phyloP scores from a whole-genome alignment of 352 stramenopile genomes.

The Globisporangium emineosum region DNA sequence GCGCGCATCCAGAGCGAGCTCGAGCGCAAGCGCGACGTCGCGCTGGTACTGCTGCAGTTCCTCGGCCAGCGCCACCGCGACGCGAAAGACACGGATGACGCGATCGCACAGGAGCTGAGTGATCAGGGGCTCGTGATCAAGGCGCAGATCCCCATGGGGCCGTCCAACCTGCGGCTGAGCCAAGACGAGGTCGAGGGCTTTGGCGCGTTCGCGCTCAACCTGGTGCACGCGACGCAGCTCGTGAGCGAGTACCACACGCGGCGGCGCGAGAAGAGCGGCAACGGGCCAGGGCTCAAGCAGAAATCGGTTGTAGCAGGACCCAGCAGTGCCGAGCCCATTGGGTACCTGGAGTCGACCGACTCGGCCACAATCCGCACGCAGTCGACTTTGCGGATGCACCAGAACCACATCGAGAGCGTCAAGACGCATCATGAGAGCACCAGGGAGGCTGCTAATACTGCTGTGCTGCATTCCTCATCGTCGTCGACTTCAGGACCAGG shows the following conservation, averaged over 20 bases:
- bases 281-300: constrained; percentile 20
- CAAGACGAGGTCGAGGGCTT: constrained; percentile 38
- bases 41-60: constrained; percentile 38
- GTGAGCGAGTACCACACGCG: constrained; percentile 47
- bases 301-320: constrained; percentile 19
- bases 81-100: constrained; percentile 38
- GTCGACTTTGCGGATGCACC: constrained; percentile 42
- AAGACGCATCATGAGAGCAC: constrained; percentile 23
- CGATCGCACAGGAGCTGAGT: constrained; percentile 41
- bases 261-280: constrained; percentile 48
- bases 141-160: constrained; percentile 69
- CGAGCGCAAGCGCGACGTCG: constrained; percentile 28
- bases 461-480: background rate
- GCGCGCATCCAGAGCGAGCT: constrained; percentile 31
- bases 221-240: constrained; percentile 61
- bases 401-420: constrained; percentile 38
- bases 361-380: constrained; percentile 43
- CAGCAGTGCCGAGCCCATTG: constrained; percentile 22
- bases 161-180: constrained; percentile 51
- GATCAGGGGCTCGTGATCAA: constrained; percentile 62
- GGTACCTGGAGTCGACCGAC: constrained; percentile 57
- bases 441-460: background rate
- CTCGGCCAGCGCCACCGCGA: constrained; percentile 45
- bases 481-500: background rate
- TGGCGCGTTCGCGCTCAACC: constrained; percentile 34